These are phyloP conservation scores for Plantago ovata DNA, from an alignment of 257 asterid genomes.

Conservation along the genomic window DNA sequence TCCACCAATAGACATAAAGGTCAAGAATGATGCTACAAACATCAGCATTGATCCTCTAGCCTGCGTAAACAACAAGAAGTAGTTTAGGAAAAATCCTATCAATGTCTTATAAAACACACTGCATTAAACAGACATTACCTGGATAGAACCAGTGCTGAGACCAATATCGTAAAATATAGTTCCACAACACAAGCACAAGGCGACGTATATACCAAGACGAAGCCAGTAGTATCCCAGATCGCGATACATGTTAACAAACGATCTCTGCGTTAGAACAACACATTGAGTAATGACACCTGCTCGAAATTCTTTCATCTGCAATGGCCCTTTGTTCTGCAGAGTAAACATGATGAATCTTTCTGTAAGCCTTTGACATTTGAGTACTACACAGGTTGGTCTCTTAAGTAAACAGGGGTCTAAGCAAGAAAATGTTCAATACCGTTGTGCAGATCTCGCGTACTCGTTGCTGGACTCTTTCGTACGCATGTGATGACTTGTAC, in stretches of 20 bases:
- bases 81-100: not conserved
- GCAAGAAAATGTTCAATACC: conserved; percentile 9
- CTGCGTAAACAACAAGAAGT: conserved; percentile 24
- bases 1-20: conserved; percentile 64
- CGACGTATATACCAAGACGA: conserved; percentile 46
- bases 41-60: conserved; percentile 52
- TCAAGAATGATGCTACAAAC: conserved; percentile 48
- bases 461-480: conserved; percentile 24
- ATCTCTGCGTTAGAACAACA: conserved; percentile 42
- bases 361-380: no score
- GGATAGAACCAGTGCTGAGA: conserved; percentile 40
- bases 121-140: conserved; percentile 20
- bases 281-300: conserved; percentile 48
- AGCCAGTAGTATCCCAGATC: conserved; percentile 68
- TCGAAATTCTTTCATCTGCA: conserved; percentile 35
- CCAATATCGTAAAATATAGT: conserved; percentile 44
- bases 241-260: conserved; percentile 53
- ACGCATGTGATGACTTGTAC: conserved; percentile 34
- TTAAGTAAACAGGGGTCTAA: not conserved
- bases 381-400: not conserved
- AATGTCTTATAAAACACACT: not conserved
- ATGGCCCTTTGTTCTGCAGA: conserved; percentile 24
- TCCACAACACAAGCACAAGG: conserved; percentile 43
- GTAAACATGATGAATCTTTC: no score
- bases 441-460: conserved; percentile 28